Conservation (phyloP, 2,329 filamentous ascomycete genomes). For the Colletotrichum simmondsii region DNA sequence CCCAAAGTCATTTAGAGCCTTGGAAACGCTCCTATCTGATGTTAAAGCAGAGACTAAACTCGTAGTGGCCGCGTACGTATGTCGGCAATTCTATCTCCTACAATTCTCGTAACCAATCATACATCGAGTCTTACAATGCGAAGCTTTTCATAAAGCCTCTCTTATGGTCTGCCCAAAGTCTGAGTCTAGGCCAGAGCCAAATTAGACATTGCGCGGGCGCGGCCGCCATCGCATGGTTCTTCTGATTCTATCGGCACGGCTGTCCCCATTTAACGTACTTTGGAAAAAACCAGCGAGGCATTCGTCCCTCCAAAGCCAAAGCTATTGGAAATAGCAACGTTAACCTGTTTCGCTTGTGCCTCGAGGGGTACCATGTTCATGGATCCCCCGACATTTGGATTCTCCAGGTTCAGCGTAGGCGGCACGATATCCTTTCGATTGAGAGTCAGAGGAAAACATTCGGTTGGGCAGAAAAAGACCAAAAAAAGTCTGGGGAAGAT, state of each 20-base stretch:
- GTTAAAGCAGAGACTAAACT: not conserved
- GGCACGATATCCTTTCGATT: constrained; percentile 76
- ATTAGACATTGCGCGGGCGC: not conserved
- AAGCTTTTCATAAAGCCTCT: not conserved
- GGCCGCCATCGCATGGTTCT: constrained; percentile 8
- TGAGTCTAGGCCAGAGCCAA: not conserved
- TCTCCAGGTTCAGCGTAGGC: constrained; percentile 85
- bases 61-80: not conserved
- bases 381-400: constrained; percentile 72
- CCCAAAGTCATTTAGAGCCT: not conserved
- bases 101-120: not conserved
- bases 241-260: not conserved
- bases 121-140: not conserved
- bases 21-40: not conserved
- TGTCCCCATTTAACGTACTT: constrained; percentile 8
- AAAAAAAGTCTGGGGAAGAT: constrained; percentile 12
- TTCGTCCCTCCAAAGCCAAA: constrained; percentile 99
- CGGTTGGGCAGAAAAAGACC: not conserved
- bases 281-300: constrained; percentile 83
- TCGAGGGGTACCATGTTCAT: constrained; percentile 87
- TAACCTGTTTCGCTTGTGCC: constrained; percentile 76
- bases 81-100: not conserved
- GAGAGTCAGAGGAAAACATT: constrained; percentile 20
- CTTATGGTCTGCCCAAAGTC: not conserved
- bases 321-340: constrained; percentile 89